Percentiles rank a stretch among this genome's conserved stretches.
phyloP scores from a whole-genome alignment of 116 monocot species.

The Zostera marina region DNA sequence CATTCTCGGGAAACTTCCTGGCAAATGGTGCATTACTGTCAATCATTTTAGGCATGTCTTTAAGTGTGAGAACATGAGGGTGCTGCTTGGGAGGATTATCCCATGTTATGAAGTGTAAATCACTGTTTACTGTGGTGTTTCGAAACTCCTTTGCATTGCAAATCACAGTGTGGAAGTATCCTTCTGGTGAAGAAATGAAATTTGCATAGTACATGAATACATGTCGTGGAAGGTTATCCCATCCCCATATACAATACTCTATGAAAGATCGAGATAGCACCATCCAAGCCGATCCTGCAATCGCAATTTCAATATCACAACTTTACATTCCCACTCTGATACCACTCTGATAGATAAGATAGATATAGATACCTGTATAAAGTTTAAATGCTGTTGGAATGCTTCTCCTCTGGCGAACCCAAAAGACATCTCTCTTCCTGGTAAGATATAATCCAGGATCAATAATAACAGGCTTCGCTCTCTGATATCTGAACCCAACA shows the following conservation, averaged over 20 bases:
- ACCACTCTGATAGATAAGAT: too few species aligned
- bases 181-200: slow-evolving; percentile 19
- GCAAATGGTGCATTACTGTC: slow-evolving; percentile 37
- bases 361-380: slow-evolving; percentile 20
- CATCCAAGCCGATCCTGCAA: slow-evolving; percentile 20
- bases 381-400: slow-evolving; percentile 21
- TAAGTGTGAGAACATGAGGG: slow-evolving; percentile 27
- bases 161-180: slow-evolving; percentile 22
- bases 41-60: slow-evolving; percentile 23
- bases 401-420: slow-evolving; percentile 16
- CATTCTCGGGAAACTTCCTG: slow-evolving; percentile 22
- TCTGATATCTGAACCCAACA: slow-evolving; percentile 5
- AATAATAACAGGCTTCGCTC: slow-evolving; percentile 17
- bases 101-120: slow-evolving; percentile 38
- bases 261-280: slow-evolving; percentile 10
- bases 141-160: slow-evolving; percentile 16
- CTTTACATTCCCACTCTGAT: background rate
- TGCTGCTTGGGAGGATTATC: slow-evolving; percentile 31
- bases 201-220: slow-evolving; percentile 20
- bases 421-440: slow-evolving; percentile 14
- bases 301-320: background rate
- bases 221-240: slow-evolving; percentile 16
- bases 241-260: slow-evolving; percentile 21
- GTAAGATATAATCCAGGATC: slow-evolving; percentile 15
- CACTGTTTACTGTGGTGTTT: slow-evolving; percentile 30